Evolutionary conservation across 2,329 filamentous ascomycete species (phyloP).

Genomic region (Cercospora zeina): DNA sequence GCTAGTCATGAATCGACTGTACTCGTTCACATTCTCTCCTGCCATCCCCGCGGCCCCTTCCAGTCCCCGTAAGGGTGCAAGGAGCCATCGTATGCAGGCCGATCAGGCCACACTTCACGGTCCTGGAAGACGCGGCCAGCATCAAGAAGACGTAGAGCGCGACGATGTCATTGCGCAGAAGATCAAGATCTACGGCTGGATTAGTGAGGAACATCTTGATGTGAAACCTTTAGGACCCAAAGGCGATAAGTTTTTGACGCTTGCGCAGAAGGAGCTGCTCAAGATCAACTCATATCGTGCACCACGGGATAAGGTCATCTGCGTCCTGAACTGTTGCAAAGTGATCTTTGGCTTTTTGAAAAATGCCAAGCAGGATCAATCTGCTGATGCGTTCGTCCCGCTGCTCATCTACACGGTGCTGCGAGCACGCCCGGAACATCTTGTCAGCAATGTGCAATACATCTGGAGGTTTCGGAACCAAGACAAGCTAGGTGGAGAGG

Average conservation of each 20-base stretch:
- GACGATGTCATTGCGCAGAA: constrained; percentile 97
- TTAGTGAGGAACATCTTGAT: constrained; percentile 88
- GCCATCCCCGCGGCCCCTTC: constrained; percentile 79
- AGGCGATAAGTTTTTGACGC: constrained; percentile 79
- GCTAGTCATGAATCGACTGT: constrained; percentile 96
- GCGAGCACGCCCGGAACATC: constrained; percentile 88
- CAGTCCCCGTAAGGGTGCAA: constrained; percentile 67
- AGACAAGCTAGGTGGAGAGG: constrained; percentile 95
- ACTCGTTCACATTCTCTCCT: constrained; percentile 93
- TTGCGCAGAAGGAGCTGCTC: constrained; percentile 90
- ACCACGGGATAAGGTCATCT: constrained; percentile 98
- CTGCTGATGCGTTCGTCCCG: constrained; percentile 93
- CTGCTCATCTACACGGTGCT: constrained; percentile 94
- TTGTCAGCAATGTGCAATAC: constrained; percentile 97
- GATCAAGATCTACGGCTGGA: constrained; percentile 95
- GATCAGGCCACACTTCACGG: constrained; percentile 54
- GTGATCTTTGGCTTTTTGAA: constrained; percentile 95
- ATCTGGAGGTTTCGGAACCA: constrained; percentile 96
- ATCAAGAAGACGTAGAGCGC: constrained; percentile 95
- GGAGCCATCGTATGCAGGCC: constrained; percentile 53
- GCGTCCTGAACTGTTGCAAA: constrained; percentile 97
- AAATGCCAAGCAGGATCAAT: constrained; percentile 89
- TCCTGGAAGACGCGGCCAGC: constrained; percentile 86
- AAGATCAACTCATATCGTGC: constrained; percentile 97
- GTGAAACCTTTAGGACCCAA: constrained; percentile 82